Percentiles rank a stretch among this genome's conserved stretches.
Conservation (phyloP, 805 yeast species). For the Yamadazyma phyllophila region DNA sequence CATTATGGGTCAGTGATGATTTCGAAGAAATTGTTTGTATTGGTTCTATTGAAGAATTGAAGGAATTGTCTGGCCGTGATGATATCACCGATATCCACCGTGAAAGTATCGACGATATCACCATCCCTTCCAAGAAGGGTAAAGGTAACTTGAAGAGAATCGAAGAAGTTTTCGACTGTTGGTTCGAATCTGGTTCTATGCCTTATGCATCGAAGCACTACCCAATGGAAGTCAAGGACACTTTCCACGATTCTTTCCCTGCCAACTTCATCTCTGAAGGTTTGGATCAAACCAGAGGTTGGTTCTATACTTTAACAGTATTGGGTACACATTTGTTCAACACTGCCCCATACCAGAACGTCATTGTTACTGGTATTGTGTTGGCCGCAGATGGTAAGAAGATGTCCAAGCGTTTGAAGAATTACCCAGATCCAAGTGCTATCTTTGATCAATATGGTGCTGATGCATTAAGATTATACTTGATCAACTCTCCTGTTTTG, state of each 20-base stretch:
- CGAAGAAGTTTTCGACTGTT: conserved; percentile 98
- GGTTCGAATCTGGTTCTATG: conserved; percentile 99
- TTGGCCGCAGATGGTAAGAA: conserved; percentile 98
- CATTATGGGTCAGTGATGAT: conserved; percentile 96
- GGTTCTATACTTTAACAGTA: conserved; percentile 97
- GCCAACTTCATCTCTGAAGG: conserved; percentile 99
- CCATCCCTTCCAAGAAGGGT: conserved; percentile 89
- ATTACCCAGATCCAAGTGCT: conserved; percentile 91
- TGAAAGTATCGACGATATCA: conserved; percentile 84
- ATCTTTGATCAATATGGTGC: conserved; percentile 92
- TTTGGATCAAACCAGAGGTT: conserved; percentile 98
- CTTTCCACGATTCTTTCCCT: conserved; percentile 76
- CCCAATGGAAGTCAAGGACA: conserved; percentile 84
- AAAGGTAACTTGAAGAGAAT: conserved; percentile 85
- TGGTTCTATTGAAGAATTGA: conserved; percentile 86
- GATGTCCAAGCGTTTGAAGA: conserved; percentile 97
- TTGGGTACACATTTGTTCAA: conserved; percentile 93
- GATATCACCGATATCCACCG: conserved; percentile 91
- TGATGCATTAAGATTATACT: conserved; percentile 92
- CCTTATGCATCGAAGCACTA: conserved; percentile 96
- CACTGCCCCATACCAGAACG: conserved; percentile 91
- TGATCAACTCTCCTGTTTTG: conserved; percentile 95
- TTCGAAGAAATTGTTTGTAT: conserved; percentile 88
- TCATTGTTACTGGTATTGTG: conserved; percentile 93
- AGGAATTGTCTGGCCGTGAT: conserved; percentile 74